A percentile compares a stretch with the other conserved stretches of the same genome.
These are phyloP conservation scores for Violaceomyces palustris DNA, from an alignment of 1,284 basidiomycete genomes.

Conservation along the genomic window DNA sequence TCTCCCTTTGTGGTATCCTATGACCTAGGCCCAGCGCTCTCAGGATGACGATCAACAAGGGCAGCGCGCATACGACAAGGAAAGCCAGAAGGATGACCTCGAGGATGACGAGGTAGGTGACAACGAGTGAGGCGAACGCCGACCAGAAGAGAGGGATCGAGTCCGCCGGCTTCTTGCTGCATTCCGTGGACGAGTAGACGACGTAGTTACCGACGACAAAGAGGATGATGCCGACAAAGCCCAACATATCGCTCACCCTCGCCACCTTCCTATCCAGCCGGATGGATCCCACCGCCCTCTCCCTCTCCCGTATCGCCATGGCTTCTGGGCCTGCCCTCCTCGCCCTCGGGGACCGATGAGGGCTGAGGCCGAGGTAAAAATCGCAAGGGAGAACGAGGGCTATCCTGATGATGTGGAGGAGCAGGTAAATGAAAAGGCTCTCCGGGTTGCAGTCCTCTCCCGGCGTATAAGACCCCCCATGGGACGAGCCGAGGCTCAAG, in stretches of 20 bases:
- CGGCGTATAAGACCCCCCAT: conserved; percentile 7
- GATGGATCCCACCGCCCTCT: conserved; percentile 25
- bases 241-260: conserved; percentile 29
- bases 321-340: conserved; percentile 24
- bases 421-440: conserved; percentile 37
- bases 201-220: conserved; percentile 43
- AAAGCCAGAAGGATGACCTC: conserved; percentile 35
- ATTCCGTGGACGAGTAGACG: conserved; percentile 35
- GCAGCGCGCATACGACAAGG: conserved; percentile 35
- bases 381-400: conserved; percentile 29
- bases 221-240: conserved; percentile 29
- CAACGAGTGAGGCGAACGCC: conserved; percentile 21
- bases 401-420: conserved; percentile 33
- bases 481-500: conserved; percentile 12
- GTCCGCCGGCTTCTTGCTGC: conserved; percentile 30
- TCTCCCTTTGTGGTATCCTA: conserved; percentile 17
- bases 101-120: conserved; percentile 37
- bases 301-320: conserved; percentile 22
- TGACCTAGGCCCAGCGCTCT: conserved; percentile 30
- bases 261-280: conserved; percentile 25
- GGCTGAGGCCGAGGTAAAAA: conserved; percentile 37
- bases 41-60: conserved; percentile 28
- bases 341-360: conserved; percentile 29
- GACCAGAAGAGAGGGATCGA: conserved; percentile 36
- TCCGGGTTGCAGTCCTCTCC: conserved; percentile 23